Conservation (phyloP, 2,329 filamentous ascomycete genomes). For the Pseudogymnoascus sp. region DNA sequence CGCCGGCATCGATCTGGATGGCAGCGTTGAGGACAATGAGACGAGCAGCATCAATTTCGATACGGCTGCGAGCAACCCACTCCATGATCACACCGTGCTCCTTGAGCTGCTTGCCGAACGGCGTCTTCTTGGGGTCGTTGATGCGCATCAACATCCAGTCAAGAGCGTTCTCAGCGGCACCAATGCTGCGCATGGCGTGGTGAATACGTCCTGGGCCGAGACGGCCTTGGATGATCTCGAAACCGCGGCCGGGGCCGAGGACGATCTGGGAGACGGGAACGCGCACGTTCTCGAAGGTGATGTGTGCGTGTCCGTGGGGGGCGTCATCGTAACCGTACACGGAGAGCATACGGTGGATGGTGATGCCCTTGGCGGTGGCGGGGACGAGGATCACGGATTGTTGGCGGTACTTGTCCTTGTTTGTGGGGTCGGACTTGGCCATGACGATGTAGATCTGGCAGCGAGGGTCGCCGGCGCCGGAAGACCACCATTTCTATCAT, state of each 20-base stretch:
- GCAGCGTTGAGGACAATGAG: conserved; percentile 90
- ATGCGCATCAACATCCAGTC: conserved; percentile 93
- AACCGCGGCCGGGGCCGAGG: conserved; percentile 86
- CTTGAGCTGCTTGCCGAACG: conserved; percentile 79
- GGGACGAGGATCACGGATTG: conserved; percentile 92
- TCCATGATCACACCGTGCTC: conserved; percentile 93
- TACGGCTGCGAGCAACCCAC: conserved; percentile 84
- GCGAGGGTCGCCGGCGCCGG: conserved; percentile 83
- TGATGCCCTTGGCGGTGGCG: conserved; percentile 72
- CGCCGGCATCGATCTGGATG: conserved; percentile 82
- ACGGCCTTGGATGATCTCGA: conserved; percentile 97
- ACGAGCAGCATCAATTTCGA: conserved; percentile 89
- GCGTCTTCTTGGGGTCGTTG: conserved; percentile 84
- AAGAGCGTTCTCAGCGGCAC: conserved; percentile 80
- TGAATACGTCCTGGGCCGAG: conserved; percentile 94
- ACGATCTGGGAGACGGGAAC: conserved; percentile 80
- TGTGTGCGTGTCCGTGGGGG: conserved; percentile 94
- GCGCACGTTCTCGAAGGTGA: conserved; percentile 82
- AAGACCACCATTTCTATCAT: conserved; percentile 94
- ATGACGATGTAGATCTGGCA: conserved; percentile 95
- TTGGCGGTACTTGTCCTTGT: conserved; percentile 74
- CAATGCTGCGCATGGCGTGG: conserved; percentile 93
- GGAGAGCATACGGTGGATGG: conserved; percentile 84
- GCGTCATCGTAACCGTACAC: conserved; percentile 97
- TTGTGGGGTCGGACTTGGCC: conserved; percentile 77